phyloP scores from a whole-genome alignment of 1,284 basidiomycete genomes.

The Rhodotorula sp. region DNA sequence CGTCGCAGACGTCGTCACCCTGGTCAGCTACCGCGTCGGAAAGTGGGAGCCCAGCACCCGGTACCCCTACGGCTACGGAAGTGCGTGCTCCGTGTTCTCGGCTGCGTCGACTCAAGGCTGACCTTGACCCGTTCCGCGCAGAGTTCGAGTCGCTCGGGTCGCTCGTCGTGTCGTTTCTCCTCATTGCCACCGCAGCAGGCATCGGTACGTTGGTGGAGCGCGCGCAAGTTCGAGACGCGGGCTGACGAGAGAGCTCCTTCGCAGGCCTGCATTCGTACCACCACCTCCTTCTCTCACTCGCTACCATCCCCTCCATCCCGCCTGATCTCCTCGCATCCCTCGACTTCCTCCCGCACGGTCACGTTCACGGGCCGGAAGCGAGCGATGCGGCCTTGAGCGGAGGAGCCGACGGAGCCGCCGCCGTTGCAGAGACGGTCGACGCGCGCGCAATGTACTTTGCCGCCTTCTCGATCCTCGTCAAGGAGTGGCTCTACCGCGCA shows the following conservation, averaged over 20 bases:
- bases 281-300: slow-evolving; percentile 68
- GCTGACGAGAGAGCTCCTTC: not conserved
- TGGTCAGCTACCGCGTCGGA: slow-evolving; percentile 87
- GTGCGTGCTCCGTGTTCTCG: slow-evolving; percentile 12
- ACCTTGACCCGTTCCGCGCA: slow-evolving; percentile 24
- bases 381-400: not conserved
- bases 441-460: slow-evolving; percentile 98
- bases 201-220: slow-evolving; percentile 59
- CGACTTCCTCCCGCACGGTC: slow-evolving; percentile 44
- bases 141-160: slow-evolving; percentile 54
- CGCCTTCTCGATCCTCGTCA: slow-evolving; percentile 71
- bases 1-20: slow-evolving; percentile 86
- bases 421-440: slow-evolving; percentile 60
- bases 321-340: slow-evolving; percentile 50
- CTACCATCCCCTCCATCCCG: slow-evolving; percentile 52
- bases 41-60: slow-evolving; percentile 70
- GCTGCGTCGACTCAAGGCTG: not conserved
- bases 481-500: slow-evolving; percentile 89
- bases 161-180: slow-evolving; percentile 53
- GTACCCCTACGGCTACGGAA: slow-evolving; percentile 69
- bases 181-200: slow-evolving; percentile 76
- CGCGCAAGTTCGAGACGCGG: no score
- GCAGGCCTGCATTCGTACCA: slow-evolving; percentile 80
- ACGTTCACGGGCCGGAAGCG: slow-evolving; percentile 43
- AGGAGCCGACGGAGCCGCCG: not conserved